Percentiles rank a stretch among this genome's conserved stretches.
phyloP scores from a whole-genome alignment of 129 eudicot genomes.

The Apium graveolens region DNA sequence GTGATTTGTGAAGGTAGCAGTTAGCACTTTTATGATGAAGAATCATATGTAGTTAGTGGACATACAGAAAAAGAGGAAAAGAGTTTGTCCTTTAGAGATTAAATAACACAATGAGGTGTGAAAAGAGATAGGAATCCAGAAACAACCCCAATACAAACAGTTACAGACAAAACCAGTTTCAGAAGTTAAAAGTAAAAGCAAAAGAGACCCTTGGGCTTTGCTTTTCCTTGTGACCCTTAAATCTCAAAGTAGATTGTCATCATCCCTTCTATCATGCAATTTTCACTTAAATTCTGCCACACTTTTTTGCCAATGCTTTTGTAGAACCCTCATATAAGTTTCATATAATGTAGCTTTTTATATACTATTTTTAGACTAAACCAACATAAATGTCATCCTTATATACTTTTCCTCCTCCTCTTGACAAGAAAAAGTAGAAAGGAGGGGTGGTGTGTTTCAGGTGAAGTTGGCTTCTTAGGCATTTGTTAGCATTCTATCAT shows the following conservation, averaged over 20 bases:
- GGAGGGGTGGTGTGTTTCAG: constrained; percentile 1
- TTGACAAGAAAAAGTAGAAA: not conserved
- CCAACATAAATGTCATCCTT: not conserved
- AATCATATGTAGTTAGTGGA: not conserved
- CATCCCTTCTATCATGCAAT: not conserved
- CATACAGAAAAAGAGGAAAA: not conserved
- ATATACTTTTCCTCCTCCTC: not conserved
- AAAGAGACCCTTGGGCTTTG: not conserved
- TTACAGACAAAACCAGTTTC: constrained; percentile 10
- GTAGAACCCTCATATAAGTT: constrained; percentile 1
- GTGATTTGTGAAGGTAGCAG: not conserved
- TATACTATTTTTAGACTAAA: not conserved
- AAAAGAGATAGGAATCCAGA: not conserved
- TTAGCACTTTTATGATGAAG: not conserved
- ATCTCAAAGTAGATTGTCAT: not conserved
- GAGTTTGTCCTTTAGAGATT: constrained; percentile 6
- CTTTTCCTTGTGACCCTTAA: constrained; percentile 3
- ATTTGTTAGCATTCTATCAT: not conserved
- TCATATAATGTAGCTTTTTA: not conserved
- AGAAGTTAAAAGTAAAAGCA: constrained; percentile 5
- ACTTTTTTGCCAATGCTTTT: not conserved
- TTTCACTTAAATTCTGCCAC: not conserved
- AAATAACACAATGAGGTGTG: constrained; percentile 1
- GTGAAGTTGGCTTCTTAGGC: constrained; percentile 2
- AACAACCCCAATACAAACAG: constrained; percentile 6